Base-by-base conservation (phyloP, 2,329 filamentous ascomycete species). In the Tolypocladium capitatum region DNA sequence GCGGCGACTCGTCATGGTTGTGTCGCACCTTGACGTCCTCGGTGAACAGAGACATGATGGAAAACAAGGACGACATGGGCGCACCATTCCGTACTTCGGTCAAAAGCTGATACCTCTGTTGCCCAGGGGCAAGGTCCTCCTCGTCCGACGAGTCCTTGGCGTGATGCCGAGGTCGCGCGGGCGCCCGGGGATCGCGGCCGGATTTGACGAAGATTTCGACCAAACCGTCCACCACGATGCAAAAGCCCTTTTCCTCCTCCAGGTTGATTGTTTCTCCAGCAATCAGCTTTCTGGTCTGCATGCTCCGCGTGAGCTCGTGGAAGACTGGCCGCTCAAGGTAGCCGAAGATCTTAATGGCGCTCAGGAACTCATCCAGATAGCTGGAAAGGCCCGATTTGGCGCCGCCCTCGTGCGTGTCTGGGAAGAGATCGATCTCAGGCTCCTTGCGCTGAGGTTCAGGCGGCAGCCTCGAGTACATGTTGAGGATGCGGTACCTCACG, bases 141-240 rank as follows among this genome's bases (percentile, higher is more conserved):
- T 86, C 84, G 50, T 76, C 76, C 4, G 78, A 78, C 46, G 68
- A 61, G 60, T 69, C 60, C 34, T 61, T 34, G 28, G 56, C 59
- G 16, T 58, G 55, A 14, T 50, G 51, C 9, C 57, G 56, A 43
- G 47, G 47, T 9, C 51, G 51, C 40, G 51, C 53, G 7, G 59
- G 52, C 11, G 65, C 67, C 42, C 63, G 66, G 47, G 70, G 69
- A 46, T 75, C 71, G 36, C 76, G 73, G 40, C 83, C 81, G 2
- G 91, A 96, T 63, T 96, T 97, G 64, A 98, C 92, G 62, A 97
- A 98, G 47, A 98, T 97, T 64, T 98, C 89, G 1, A 98, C 90
- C 28, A 95, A 67, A 2, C 92, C 92, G 66, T 98, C 92, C 3
- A 98, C 94, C 5, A 98, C 92, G 49, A 98, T 75, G 62, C 92